Base-by-base conservation (phyloP, 352 stramenopile species). In the Pythium insidiosum region DNA sequence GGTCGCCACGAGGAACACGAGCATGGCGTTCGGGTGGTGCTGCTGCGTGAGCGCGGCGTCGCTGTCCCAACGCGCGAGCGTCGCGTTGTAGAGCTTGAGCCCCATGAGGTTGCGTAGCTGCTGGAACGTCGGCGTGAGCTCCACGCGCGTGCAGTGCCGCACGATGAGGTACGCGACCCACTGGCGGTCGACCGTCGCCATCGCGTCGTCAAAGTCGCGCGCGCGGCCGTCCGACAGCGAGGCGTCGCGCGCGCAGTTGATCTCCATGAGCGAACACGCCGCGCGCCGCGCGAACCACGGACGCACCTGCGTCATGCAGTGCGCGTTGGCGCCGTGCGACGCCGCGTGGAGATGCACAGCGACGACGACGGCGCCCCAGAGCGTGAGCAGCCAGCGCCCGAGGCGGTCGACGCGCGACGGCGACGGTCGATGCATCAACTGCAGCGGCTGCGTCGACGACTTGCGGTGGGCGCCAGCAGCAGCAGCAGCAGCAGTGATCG, bases 71-170 rank as follows among this genome's bases (percentile, higher is more conserved):
- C 23, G 33, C 2, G 12, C 16, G 6, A 77, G 53, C 12, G 60
- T 69, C 2, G 63, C 59, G 28, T 71, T 73, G 40, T 71, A 71
- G 16, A 73, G 40, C 35, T 73, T 68, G 2, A 71, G n/a, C 2
- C 56, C 30, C n/a, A 63, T 39, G 3, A 76, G 40, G 4, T 33
- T 34, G 2, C 50, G 57, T 35, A 76, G 72, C 5, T 52, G 15
- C 6, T 54, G 31, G 1, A 76, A 16, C 5, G 38, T 40, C 2
- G 36, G 19, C 2, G 63, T 44, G 6, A 73, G 38, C 19, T 73
- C 56, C 6, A 76, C 25, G 7, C 13, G 25, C 0, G 50, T 25
- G 25, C 62, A 74, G 21, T 79, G 59, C 4, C 58, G 60, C 10
- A 79, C 49, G 7, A 58, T 45, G 11, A 76, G 28, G 4, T 54